Conservation (phyloP, 441 rosid species). For the Eutrema salsugineum region DNA sequence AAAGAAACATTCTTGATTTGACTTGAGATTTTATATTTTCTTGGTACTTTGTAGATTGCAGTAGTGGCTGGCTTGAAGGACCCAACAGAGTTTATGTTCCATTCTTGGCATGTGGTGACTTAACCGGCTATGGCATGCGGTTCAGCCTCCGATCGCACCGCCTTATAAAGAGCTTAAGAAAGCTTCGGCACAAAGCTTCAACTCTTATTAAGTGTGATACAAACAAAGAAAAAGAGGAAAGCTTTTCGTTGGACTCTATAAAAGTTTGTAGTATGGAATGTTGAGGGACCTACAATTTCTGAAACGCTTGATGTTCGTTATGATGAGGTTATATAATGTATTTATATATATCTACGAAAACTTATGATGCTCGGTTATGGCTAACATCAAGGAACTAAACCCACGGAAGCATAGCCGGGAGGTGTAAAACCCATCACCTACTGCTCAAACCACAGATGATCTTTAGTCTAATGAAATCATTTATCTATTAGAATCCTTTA, state of each 20-base stretch:
- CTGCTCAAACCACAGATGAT: too few relatives aligned
- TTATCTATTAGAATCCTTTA: too few relatives aligned
- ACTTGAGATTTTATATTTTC: neutral
- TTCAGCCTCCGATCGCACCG: constrained; percentile 93
- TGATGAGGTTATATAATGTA: neutral
- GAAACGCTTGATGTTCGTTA: constrained; percentile 16
- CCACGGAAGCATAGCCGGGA: too few relatives aligned
- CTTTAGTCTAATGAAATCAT: too few relatives aligned
- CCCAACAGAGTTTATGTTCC: constrained; percentile 90
- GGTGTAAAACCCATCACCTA: too few relatives aligned
- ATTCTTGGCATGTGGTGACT: constrained; percentile 92
- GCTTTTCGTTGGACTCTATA: constrained; percentile 54
- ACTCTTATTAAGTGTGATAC: constrained; percentile 4
- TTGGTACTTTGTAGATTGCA: constrained; percentile 61
- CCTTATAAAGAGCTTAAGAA: constrained; percentile 92
- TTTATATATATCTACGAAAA: neutral
- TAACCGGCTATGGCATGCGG: constrained; percentile 82
- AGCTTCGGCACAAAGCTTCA: constrained; percentile 57
- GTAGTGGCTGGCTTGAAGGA: constrained; percentile 93
- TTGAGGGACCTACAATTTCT: constrained; percentile 23
- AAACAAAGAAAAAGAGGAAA: constrained; percentile 35
- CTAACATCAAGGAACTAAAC: too few relatives aligned
- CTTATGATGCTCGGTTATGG: too few relatives aligned
- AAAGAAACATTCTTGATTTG: neutral
- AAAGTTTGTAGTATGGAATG: neutral